phyloP scores from a whole-genome alignment of 495 filamentous ascomycete species.

The Delitschia confertaspora region DNA sequence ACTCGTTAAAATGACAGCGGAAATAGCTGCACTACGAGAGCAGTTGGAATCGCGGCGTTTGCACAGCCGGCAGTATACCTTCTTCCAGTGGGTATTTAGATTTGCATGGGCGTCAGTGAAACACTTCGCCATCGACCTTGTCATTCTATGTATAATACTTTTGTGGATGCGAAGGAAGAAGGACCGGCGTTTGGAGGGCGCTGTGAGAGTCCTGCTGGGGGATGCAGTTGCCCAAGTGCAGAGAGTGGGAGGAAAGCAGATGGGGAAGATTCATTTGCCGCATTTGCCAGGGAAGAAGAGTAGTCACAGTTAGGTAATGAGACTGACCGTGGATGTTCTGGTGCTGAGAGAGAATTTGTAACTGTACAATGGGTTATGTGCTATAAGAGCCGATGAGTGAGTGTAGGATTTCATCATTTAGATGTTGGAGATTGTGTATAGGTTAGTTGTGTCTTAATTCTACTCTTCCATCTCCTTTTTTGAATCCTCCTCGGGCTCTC shows the following conservation, averaged over 20 bases:
- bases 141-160: slow-evolving; percentile 59
- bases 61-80: slow-evolving; percentile 43
- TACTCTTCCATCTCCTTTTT: too few relatives aligned
- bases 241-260: slow-evolving; percentile 28
- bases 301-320: too few relatives aligned
- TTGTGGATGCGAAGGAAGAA: slow-evolving; percentile 72
- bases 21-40: slow-evolving; percentile 88
- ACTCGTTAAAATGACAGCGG: slow-evolving; percentile 80
- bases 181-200: slow-evolving; percentile 67
- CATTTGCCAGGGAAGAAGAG: slow-evolving; percentile 16
- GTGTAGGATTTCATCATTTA: too few relatives aligned
- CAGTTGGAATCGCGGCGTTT: slow-evolving; percentile 66
- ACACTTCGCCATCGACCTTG: slow-evolving; percentile 63
- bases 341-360: too few relatives aligned
- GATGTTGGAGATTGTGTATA: too few relatives aligned
- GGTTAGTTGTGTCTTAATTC: too few relatives aligned
- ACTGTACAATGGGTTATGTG: too few relatives aligned
- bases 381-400: too few relatives aligned
- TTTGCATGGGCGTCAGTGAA: slow-evolving; percentile 59
- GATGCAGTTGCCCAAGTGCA: slow-evolving; percentile 38
- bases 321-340: too few relatives aligned
- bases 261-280: slow-evolving; percentile 17
- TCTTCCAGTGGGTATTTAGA: slow-evolving; percentile 66
- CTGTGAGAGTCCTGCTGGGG: slow-evolving; percentile 56
- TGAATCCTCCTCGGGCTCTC: too few relatives aligned